Base-by-base conservation (phyloP, 306 rosid genomes). In the Dryas octopetala region DNA sequence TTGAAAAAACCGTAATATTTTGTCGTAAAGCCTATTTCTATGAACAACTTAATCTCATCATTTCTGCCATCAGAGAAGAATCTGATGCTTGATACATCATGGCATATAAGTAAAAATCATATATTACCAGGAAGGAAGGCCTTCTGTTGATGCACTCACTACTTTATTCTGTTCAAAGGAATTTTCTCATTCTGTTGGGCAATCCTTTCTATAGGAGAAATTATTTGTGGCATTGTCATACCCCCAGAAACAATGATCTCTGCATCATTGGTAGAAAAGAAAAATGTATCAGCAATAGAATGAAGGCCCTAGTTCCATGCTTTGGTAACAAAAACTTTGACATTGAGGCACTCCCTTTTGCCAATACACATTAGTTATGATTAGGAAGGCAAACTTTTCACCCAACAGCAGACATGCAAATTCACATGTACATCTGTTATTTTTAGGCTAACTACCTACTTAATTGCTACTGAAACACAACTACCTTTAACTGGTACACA, bases 211-310 rank as follows among this genome's bases (percentile, higher is more conserved):
- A 74, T 6, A 3, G 97, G 96, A 73, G 98, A 86, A 66, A 92
- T 86, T 23, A 81, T 45, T 83, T 90, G 96, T 1, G 98, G 98
- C 96, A 92, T 88, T 16, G 98, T 84, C 98, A 92, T 92, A 70
- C 96, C 98, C 66, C 96, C 98, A 14, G 98, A 92, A 83, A 92
- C 94, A 23, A 92, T 90, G 51, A 92, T 90, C 84, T 92, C 98
- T 92, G 96, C 86, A 84, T 55, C 8, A 66, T 71, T 48, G 14
- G 63, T 58, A 58, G 55, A 43, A 32, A 51, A 67, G 7, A 54
- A 58, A 73, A 15, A 15, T 60, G 11, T 51, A 40, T 41, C 6
- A 45, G 26, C 67, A 38, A 7, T 54, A 32, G 8, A 46, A 48
- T 19, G 51, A 73, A 57, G 43, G 46, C 28, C 40, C n/a, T 51